Base-by-base conservation (phyloP, 768 basidiomycete species). In the Boletus tomentosulus region DNA sequence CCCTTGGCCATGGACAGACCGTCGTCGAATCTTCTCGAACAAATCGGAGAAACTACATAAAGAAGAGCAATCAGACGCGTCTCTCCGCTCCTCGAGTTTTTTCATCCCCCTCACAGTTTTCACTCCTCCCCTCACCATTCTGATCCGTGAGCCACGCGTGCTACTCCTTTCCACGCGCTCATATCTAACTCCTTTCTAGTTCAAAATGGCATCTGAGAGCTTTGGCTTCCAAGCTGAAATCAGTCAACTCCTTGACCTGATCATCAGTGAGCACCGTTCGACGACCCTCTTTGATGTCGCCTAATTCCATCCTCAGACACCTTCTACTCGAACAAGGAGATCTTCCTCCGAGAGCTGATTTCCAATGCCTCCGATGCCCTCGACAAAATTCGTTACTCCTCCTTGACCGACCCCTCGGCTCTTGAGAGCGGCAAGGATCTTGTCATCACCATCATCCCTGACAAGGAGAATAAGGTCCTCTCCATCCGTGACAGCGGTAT, bases 311-410 rank as follows among this genome's bases (percentile, higher is more conserved):
- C 44, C 10, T 19, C 61, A 92, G 90, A 98, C 82, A 98, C 96
- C 59, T 98, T 98, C 86, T 99, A 98, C 86, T 97, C 94, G 58
- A 98, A 99, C 87, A 99, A 99, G 82, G 96, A 98, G 78, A 98
- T 99, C 74, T 98, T 98, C 85, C 87, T 99, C 64, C 91, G 97
- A 72, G 97, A 98, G 76, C 59, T 98, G 63, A 98, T 96, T 76
- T 98, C 96, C 60, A 98, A 98, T 78, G 77, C 79, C 61, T 98
- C 97, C 56, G 97, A 98, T 84, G 97, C 97, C 47, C 85, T 98
- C 74, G 97, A 99, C 79, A 98, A 98, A 82, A 90, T 98, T 68
- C 92, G 97, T 46, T 99, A 98, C 73, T 83, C 89, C 33, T 96
- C 97, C 51, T 80, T 98, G 61, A 99, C 96, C 61, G 92, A 98